Evolutionary conservation across 805 yeast species (phyloP).

Genomic region (Soucietia sequanensis): DNA sequence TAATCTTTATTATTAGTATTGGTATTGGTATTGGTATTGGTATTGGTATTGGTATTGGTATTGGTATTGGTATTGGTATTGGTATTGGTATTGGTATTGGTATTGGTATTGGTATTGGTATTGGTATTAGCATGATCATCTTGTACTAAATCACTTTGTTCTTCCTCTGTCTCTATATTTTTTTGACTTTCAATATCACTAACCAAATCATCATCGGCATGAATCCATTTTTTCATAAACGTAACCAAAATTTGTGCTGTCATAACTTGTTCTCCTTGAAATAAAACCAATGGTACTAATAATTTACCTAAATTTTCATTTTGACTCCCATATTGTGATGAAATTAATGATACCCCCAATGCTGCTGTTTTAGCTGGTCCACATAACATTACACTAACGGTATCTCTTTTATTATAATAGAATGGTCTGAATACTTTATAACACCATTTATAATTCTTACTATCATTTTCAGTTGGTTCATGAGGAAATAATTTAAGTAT

Average conservation of each 20-base stretch:
- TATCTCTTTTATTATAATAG: conserved; percentile 66
- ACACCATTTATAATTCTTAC: conserved; percentile 43
- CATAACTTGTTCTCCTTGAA: conserved; percentile 84
- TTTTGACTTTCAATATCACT: too few relatives aligned
- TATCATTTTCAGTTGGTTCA: conserved; percentile 47
- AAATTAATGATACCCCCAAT: conserved; percentile 78
- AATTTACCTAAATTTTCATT: conserved; percentile 65
- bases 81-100: too few relatives aligned
- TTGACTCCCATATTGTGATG: conserved; percentile 72
- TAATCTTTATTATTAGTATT: too few relatives aligned
- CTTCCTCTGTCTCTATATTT: neutral
- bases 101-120: too few relatives aligned
- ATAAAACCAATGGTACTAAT: conserved; percentile 78
- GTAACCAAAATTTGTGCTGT: conserved; percentile 73
- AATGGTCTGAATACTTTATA: conserved; percentile 58
- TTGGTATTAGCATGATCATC: neutral
- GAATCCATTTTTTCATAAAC: conserved; percentile 69
- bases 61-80: conserved; percentile 3
- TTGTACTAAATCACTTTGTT: neutral
- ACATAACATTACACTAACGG: conserved; percentile 79
- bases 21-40: conserved; percentile 1
- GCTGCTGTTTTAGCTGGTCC: conserved; percentile 96
- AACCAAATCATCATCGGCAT: conserved; percentile 33
- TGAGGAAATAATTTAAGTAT: conserved; percentile 40
- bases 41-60: neutral